Evolutionary conservation across 768 basidiomycete genomes (phyloP), one percentile per base, ranked within the genome.

Genomic region (Termitomyces sp.): DNA sequence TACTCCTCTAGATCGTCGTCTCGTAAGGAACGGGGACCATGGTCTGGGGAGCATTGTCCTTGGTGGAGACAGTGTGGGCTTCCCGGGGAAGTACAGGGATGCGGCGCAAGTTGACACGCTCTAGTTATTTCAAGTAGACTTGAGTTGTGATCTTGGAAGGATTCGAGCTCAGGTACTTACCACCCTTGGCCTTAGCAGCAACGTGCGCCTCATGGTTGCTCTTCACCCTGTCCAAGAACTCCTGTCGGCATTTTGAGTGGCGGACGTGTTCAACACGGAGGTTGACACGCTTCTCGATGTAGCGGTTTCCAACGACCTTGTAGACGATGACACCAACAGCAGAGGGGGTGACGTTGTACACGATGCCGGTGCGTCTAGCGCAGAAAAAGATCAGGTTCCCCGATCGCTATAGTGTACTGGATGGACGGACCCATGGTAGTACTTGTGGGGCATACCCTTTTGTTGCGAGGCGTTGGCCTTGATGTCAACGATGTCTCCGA

Each of bases 381-480:
- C 33, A 31, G 20, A 28, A 29, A 56, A 48, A 20, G n/a, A 60
- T 54, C 16, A 54, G 51, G 55, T 59, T 28, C 45, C 37, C 36
- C 51, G 12, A 51, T 26, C 42, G 16, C 28, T 44, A 46, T 36
- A 29, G 10, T 20, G 16, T 12, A n/a, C 41, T 60, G 24, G 44
- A 39, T 15, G 28, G 39, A 85, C 92, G 66, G 62, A 94, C 94
- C 92, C 93, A 67, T 94, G 93, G 82, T 94, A 94, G 84, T 83
- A 95, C 78, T 98, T 98, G 83, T 98, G 96, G 74, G 95, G 95
- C 94, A 98, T 97, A 76, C 97, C 97, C 89, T 95, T 96, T 86
- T 99, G 97, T 77, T 97, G 92, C 45, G 97, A 92, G 59, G 95
- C 85, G 71, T 99, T 98, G 65, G 96, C 96, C 81, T 97, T 98